Percentiles rank a stretch among this genome's conserved stretches.
These are phyloP conservation scores for Orbilia brochopaga DNA, from an alignment of 2,329 filamentous ascomycete genomes.

Conservation along the genomic window DNA sequence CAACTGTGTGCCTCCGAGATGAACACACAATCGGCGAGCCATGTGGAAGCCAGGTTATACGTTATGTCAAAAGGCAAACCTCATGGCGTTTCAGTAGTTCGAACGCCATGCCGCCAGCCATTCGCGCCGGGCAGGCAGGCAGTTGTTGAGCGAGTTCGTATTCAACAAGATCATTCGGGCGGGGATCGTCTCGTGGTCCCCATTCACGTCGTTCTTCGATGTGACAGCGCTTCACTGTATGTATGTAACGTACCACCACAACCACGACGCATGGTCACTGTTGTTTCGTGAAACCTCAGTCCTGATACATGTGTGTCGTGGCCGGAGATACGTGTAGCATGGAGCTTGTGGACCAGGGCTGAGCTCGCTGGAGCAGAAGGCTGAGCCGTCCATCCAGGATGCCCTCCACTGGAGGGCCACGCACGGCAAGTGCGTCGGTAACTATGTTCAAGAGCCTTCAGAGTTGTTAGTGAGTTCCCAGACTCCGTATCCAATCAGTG, in stretches of 20 bases:
- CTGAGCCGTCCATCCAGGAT: not conserved
- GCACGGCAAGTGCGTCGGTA: not conserved
- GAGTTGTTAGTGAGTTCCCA: not conserved
- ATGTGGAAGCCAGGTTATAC: conserved; percentile 1
- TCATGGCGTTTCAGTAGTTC: not conserved
- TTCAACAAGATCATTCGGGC: conserved; percentile 2
- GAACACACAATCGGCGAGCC: not conserved
- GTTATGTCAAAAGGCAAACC: not conserved
- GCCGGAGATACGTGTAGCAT: not conserved
- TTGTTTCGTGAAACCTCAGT: conserved; percentile 4
- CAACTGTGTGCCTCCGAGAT: not conserved
- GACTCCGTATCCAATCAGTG: not conserved
- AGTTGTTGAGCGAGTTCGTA: not conserved
- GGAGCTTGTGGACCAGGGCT: not conserved
- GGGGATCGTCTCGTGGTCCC: not conserved
- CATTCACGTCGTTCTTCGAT: not conserved
- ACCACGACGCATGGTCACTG: not conserved
- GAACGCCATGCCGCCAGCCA: not conserved
- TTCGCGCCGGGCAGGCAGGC: not conserved
- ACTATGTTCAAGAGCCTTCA: not conserved
- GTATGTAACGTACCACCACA: not conserved
- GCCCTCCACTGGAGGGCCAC: not conserved
- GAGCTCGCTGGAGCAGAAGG: not conserved
- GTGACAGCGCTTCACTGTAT: not conserved
- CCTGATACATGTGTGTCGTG: not conserved